Evolutionary conservation across 78 protist species (phyloP), one percentile per base, ranked within the genome.

Genomic region (Emiliania huxleyi): DNA sequence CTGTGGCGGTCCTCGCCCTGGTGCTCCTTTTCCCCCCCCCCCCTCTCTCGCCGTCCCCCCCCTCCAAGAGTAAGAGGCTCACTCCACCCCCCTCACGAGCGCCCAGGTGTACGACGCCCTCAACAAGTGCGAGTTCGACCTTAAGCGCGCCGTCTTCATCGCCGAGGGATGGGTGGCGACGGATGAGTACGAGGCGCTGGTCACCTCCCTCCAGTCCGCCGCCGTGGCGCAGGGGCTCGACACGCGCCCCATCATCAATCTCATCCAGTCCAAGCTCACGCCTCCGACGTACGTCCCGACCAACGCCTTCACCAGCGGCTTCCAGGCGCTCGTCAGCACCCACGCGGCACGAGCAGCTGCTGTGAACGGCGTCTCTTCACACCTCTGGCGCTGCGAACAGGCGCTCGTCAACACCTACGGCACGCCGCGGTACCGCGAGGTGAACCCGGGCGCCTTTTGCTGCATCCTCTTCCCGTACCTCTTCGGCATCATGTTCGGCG

Each of bases 401-500:
- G 98, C 98, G 6, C n/a, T n/a, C n/a, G n/a, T n/a, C n/a, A 97
- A 97, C 90, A 95, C 99, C 22, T 99, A 99, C 95, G 99, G 99
- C 81, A 90, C 95, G 43, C 97, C 99, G 33, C 88, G 96, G 19
- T 99, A 98, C 94, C 95, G 98, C 37, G 99, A 98, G 92, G 94
- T 94, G 83, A 98, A 98, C 90, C 98, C 99, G 29, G 96, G 95
- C 35, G 96, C 96, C 46, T 96, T 98, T 93, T 91, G 99, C 71
- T 75, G 98, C 90, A 94, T 99, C 87, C 97, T 99, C 46, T 99
- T 99, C 98, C 99, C 99, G 55, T 99, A 98, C 99, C 95, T 99
- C 42, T 99, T 99, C 42, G 99, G 98, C 45, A 98, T 99, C 94
- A 99, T 99, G 99, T 99, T 97, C 94, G 99, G 99, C 42, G 99